Percentiles rank a stretch among this genome's conserved stretches.
Evolutionary conservation across 1,284 basidiomycete species (phyloP).

Genomic region (Apiotrichum veenhuisii): DNA sequence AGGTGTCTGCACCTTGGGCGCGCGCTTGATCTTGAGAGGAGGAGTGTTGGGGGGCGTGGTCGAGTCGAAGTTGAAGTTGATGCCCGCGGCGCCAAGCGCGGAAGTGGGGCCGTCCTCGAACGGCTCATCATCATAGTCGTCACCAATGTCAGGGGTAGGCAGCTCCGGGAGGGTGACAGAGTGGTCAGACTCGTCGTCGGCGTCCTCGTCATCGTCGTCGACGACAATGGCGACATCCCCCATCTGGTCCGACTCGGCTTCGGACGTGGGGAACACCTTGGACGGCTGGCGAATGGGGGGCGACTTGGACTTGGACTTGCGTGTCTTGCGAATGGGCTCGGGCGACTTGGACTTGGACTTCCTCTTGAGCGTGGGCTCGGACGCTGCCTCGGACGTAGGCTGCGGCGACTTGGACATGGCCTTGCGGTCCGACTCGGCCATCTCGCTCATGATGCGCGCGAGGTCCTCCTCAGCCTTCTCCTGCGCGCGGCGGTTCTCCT

Average conservation of each 20-base stretch:
- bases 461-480: slow-evolving; percentile 31
- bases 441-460: slow-evolving; percentile 23
- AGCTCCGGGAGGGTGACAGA: slow-evolving; percentile 16
- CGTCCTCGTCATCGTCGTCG: slow-evolving; percentile 18
- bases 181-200: slow-evolving; percentile 19
- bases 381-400: not conserved
- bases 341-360: not conserved
- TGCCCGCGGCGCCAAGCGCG: slow-evolving; percentile 14
- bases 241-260: slow-evolving; percentile 2
- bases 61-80: slow-evolving; percentile 8
- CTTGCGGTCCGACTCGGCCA: slow-evolving; percentile 10
- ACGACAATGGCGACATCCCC: slow-evolving; percentile 11
- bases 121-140: slow-evolving; percentile 15
- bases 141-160: slow-evolving; percentile 14
- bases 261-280: not conserved
- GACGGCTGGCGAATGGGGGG: not conserved
- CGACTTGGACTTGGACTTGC: too few relatives aligned
- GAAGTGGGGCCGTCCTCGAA: slow-evolving; percentile 8
- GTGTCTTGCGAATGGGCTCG: not conserved
- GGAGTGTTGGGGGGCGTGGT: slow-evolving; percentile 12
- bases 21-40: slow-evolving; percentile 1
- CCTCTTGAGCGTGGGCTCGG: too few relatives aligned
- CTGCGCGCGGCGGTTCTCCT: slow-evolving; percentile 31
- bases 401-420: not conserved
- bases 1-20: not conserved